These are phyloP conservation scores for Plasmodium knowlesi DNA, from an alignment of 169 alveolate species.

Conservation along the genomic window DNA sequence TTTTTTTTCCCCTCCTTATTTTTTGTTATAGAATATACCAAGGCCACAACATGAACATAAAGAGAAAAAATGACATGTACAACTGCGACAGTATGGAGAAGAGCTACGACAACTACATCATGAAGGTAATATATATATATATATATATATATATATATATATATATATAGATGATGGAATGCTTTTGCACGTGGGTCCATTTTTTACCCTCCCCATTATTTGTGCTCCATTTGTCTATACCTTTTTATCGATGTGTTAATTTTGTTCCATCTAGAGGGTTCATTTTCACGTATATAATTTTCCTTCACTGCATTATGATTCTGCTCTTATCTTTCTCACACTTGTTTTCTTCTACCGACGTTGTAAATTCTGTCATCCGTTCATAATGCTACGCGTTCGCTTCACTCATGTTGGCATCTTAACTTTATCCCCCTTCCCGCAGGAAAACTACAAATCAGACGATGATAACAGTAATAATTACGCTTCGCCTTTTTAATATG, in stretches of 20 bases:
- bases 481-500: constrained; percentile 4
- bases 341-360: not conserved
- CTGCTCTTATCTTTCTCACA: not conserved
- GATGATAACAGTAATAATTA: constrained; percentile 56
- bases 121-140: constrained; percentile 68
- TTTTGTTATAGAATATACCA: constrained; percentile 36
- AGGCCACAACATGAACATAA: constrained; percentile 62
- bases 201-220: not conserved
- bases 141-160: too few species aligned
- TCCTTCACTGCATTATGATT: not conserved
- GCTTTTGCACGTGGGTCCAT: not conserved
- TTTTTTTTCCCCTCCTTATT: not conserved
- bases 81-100: constrained; percentile 56
- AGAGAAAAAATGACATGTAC: constrained; percentile 57
- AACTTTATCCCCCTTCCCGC: not conserved
- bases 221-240: too few species aligned
- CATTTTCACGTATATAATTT: not conserved
- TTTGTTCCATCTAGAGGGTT: not conserved
- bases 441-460: constrained; percentile 69
- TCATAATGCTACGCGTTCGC: not conserved
- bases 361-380: not conserved
- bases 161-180: not conserved
- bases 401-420: not conserved
- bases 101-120: constrained; percentile 58
- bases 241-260: not conserved